Percentiles rank a stretch among this genome's conserved stretches.
phyloP scores from a whole-genome alignment of 192 early-diverging fungal genomes.

The Coemansia sp. region DNA sequence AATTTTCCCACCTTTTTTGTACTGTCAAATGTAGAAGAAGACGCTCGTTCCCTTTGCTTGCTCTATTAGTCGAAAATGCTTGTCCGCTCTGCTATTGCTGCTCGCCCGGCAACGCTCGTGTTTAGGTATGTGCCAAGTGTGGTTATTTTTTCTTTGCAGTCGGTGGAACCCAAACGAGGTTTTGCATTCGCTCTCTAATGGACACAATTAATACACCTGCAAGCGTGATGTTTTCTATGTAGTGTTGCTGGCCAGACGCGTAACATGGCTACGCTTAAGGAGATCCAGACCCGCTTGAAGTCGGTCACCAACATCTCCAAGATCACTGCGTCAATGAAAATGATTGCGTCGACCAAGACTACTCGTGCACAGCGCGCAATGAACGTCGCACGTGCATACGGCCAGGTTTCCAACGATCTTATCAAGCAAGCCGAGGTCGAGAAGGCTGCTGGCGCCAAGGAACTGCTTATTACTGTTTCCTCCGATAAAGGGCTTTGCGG shows the following conservation, averaged over 20 bases:
- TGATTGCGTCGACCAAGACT: constrained; percentile 99
- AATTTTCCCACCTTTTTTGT: neutral
- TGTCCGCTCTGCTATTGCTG: constrained; percentile 45
- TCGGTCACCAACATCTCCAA: constrained; percentile 98
- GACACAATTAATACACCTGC: too few species aligned
- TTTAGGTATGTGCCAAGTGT: constrained; percentile 28
- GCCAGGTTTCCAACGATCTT: constrained; percentile 52
- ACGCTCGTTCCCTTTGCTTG: neutral
- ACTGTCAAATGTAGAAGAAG: constrained; percentile 6
- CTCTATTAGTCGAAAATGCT: constrained; percentile 34
- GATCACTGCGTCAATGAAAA: constrained; percentile 99
- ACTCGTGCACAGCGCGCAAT: constrained; percentile 80
- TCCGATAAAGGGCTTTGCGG: constrained; percentile 99
- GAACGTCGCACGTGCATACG: constrained; percentile 81
- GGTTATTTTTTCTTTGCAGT: neutral
- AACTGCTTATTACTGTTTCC: constrained; percentile 79
- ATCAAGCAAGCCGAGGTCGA: constrained; percentile 67
- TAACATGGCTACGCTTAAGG: constrained; percentile 94
- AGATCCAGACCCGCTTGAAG: constrained; percentile 93
- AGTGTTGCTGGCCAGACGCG: constrained; percentile 72
- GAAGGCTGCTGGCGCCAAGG: constrained; percentile 63
- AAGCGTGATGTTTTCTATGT: neutral
- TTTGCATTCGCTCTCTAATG: too few species aligned
- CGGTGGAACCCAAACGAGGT: neutral
- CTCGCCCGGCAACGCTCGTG: constrained; percentile 38